Evolutionary conservation across 371 early-diverging fungal species (phyloP), one percentile per base, ranked within the genome.

Genomic region (Apophysomyces elegans): DNA sequence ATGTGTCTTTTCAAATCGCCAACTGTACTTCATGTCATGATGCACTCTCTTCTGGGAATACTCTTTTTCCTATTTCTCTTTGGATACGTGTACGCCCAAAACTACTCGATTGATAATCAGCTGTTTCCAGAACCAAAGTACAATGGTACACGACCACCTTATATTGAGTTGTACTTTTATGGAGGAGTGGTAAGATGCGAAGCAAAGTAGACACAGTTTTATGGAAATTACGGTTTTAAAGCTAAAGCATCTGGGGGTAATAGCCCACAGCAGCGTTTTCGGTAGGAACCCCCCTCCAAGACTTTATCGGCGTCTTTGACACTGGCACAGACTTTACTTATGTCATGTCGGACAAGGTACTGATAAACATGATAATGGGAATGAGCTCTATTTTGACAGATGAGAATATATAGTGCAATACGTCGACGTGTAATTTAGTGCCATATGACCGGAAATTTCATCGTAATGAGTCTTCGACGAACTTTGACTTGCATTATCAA

Each of bases 321-420:
- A 77, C 77, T 1, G 71, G 64, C 7, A 62, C 77, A n/a, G 70
- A 70, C 11, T 50, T 77, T 5, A 68, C 74, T 1, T 77, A 72
- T 65, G 68, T 67, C 11, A 67, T 71, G 56, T 77, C 77, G 6
- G 69, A 63, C 12, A 57, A 59, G 37, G 59, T 63, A 54, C 11
- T 12, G 37, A 16, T 2, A 37, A 26, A 7, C 14, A 46, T 54
- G 62, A 35, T n/a, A 4, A 26, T 26, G 32, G 0, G 32, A 26
- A 26, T 26, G 32, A 1, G 2, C 32, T 26, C 32, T 26, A 3
- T 26, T 26, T 26, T 26, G 32, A 26, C 32, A 26, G 32, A 3
- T 26, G 2, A 2, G 1, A 26, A 2, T 3, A 26, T 26, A 26
- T 26, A 66, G 64, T 77, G 77, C 69, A 62, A 47, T 2, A 62